Evolutionary conservation across 2,329 filamentous ascomycete species (phyloP).

Genomic region (Dothideomycetes sp.): DNA sequence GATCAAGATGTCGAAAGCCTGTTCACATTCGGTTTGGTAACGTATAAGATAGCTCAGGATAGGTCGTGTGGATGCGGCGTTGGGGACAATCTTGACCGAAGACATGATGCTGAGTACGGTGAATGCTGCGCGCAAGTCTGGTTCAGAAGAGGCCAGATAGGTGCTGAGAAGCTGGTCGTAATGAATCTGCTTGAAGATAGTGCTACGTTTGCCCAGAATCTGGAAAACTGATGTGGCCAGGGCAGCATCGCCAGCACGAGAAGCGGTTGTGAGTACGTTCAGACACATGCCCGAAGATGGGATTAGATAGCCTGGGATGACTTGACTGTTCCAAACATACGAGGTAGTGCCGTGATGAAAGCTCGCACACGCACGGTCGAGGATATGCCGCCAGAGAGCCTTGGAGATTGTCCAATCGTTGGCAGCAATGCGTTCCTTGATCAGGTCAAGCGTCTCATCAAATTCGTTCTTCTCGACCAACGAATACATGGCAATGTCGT

Average conservation of each 20-base stretch:
- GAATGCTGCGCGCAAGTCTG: slow-evolving; percentile 57
- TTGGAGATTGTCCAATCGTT: slow-evolving; percentile 36
- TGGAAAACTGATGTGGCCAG: slow-evolving; percentile 65
- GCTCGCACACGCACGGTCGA: slow-evolving; percentile 63
- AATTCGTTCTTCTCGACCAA: slow-evolving; percentile 64
- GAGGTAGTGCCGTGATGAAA: slow-evolving; percentile 52
- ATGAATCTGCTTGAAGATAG: slow-evolving; percentile 55
- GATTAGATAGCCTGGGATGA: slow-evolving; percentile 50
- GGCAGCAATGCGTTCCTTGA: slow-evolving; percentile 48
- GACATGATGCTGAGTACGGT: slow-evolving; percentile 66
- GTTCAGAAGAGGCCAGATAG: slow-evolving; percentile 46
- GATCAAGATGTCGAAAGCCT: slow-evolving; percentile 50
- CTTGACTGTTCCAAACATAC: slow-evolving; percentile 62
- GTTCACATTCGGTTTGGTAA: slow-evolving; percentile 37
- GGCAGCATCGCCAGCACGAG: slow-evolving; percentile 55
- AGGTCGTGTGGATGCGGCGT: slow-evolving; percentile 52
- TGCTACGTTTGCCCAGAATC: slow-evolving; percentile 49
- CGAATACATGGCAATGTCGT: slow-evolving; percentile 65
- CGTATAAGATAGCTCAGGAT: slow-evolving; percentile 50
- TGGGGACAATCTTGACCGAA: slow-evolving; percentile 49
- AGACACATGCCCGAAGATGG: slow-evolving; percentile 57
- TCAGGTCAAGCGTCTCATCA: slow-evolving; percentile 64
- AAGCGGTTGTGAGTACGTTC: slow-evolving; percentile 63
- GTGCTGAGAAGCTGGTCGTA: slow-evolving; percentile 72
- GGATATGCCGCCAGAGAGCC: slow-evolving; percentile 57